Percentiles rank a stretch among this genome's conserved stretches.
These are phyloP conservation scores for Annulohypoxylon stygium DNA, from an alignment of 495 filamentous ascomycete genomes.

Conservation along the genomic window DNA sequence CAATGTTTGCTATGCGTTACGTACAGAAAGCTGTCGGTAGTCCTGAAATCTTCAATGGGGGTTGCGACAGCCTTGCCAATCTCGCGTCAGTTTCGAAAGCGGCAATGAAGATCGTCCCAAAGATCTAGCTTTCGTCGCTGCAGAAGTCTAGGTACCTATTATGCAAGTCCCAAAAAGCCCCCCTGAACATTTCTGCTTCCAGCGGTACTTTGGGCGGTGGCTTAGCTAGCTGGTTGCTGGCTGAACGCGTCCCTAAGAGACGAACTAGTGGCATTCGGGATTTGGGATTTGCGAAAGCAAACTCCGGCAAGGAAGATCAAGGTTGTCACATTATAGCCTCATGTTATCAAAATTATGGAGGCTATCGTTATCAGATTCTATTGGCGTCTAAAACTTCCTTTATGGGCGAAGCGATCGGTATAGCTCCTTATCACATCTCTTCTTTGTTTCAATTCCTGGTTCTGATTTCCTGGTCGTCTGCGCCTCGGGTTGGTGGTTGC, in stretches of 20 bases:
- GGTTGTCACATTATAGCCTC: conserved; percentile 41
- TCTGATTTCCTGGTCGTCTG: background rate
- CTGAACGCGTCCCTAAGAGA: background rate
- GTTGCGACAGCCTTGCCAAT: conserved; percentile 37
- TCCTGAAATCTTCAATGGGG: conserved; percentile 12
- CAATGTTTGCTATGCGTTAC: background rate
- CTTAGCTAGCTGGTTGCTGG: conserved; percentile 17
- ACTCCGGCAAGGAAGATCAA: conserved; percentile 15
- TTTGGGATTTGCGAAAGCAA: conserved; percentile 34
- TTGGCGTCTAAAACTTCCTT: conserved; percentile 8
- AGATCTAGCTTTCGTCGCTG: conserved; percentile 40
- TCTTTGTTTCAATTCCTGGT: background rate
- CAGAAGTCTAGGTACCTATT: conserved; percentile 29
- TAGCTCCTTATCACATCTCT: conserved; percentile 13
- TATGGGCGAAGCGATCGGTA: background rate
- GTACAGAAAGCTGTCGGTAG: conserved; percentile 16
- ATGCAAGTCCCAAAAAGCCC: conserved; percentile 18
- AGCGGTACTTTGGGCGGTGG: conserved; percentile 22
- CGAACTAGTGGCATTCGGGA: conserved; percentile 13
- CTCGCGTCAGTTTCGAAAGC: conserved; percentile 37
- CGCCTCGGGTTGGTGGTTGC: conserved; percentile 11
- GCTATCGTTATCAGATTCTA: conserved; percentile 17
- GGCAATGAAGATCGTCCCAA: conserved; percentile 47
- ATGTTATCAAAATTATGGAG: conserved; percentile 30
- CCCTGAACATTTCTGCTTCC: conserved; percentile 27